Evolutionary conservation across 1,284 basidiomycete genomes (phyloP), one percentile per base, ranked within the genome.

Genomic region (Apiotrichum domesticum): DNA sequence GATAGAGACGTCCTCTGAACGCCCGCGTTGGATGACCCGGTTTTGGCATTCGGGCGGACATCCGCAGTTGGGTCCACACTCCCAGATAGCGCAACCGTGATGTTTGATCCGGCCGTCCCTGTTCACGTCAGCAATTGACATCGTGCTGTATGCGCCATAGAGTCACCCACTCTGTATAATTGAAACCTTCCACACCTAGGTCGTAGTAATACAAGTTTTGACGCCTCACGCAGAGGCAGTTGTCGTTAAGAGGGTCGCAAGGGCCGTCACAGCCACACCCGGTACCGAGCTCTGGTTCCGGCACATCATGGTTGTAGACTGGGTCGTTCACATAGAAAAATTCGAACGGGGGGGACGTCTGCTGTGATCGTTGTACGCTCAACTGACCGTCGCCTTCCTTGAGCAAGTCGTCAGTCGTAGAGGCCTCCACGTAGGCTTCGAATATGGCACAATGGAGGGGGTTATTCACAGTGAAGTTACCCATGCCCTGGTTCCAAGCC

Each of bases 31-130:
- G 29, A 91, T 87, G 52, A 93, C 91, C 68, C 90, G 78, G 73
- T 95, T 95, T 50, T 77, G 78, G 71, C 92, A 96, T 45, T 85
- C 83, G 1, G 87, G 84, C 3, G 84, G 84, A 74, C 92, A 96
- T 1, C 81, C 80, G 71, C 92, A 96, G 13, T 84, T 77, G 45
- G 83, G 84, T 66, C 92, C 90, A 72, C 92, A 96, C 73, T 95
- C 92, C 67, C 88, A 90, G 39, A 94, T 85, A 0, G 90, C 86
- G 53, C 82, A 82, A 6, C 80, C 80, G 10, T 74, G 66, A 7
- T 74, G 67, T 63, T 80, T 83, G 39, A 90, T 6, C 35, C 29
- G 37, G 35, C 47, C 47, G 21, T 49, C 37, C 1, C 46, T 48
- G 46, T 6, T 6, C 3, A n/a, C 29, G 52, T 50, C 32, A 42